phyloP scores from a whole-genome alignment of 148 eudicot species.

The Agrostemma githago region DNA sequence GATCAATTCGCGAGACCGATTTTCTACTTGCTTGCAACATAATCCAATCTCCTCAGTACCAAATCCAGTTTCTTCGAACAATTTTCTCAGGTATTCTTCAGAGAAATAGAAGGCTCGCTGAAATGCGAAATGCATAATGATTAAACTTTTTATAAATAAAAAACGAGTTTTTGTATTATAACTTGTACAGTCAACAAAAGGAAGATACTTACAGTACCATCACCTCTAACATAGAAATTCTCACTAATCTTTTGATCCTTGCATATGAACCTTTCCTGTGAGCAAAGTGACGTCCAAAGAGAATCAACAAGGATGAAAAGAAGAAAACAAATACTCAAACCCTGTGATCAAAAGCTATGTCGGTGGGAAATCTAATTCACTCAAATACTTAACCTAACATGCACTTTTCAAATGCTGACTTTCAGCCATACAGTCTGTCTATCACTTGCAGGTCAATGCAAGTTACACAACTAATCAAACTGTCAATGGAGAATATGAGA shows the following conservation, averaged over 20 bases:
- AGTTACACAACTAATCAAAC: neutral
- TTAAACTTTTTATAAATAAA: neutral
- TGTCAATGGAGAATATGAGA: neutral
- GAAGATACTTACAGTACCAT: constrained; percentile 76
- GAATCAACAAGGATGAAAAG: neutral
- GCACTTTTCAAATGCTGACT: neutral
- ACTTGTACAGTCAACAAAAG: constrained; percentile 4
- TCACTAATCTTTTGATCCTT: constrained; percentile 97
- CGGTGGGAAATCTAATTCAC: neutral
- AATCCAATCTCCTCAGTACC: constrained; percentile 56
- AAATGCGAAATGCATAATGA: constrained; percentile 24
- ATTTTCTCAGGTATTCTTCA: constrained; percentile 60
- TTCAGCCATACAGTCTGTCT: neutral
- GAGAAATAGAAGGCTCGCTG: constrained; percentile 97
- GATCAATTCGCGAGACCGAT: constrained; percentile 77
- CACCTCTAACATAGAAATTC: constrained; percentile 95
- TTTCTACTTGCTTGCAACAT: constrained; percentile 92
- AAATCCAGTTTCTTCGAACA: constrained; percentile 73
- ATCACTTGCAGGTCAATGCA: neutral
- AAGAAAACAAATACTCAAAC: neutral
- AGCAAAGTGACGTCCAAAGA: neutral
- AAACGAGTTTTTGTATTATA: constrained; percentile 3
- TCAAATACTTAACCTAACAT: too few species aligned
- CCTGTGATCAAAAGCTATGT: neutral
- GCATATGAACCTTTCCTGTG: constrained; percentile 76